Evolutionary conservation across 306 rosid genomes (phyloP).

Genomic region (Cicer chorassanicum): DNA sequence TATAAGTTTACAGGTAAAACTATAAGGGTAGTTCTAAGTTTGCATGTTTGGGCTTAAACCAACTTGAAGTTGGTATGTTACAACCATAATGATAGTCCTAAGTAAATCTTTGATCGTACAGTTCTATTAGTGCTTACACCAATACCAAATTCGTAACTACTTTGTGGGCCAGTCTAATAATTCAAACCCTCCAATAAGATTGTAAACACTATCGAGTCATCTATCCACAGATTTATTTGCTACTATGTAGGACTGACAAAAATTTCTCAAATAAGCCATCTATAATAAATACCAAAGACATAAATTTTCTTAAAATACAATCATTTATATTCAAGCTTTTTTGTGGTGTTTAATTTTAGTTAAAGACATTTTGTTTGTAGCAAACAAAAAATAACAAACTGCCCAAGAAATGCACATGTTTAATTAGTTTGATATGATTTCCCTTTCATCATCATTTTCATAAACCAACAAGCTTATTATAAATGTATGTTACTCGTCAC

Average conservation of each 20-base stretch:
- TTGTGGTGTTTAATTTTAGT: neutral
- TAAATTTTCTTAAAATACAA: neutral
- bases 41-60: neutral
- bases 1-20: neutral
- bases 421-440: neutral
- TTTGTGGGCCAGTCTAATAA: neutral
- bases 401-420: neutral
- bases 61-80: neutral
- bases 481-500: neutral
- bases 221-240: neutral
- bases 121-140: neutral
- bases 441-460: slow-evolving; percentile 9
- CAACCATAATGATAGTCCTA: neutral
- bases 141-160: neutral
- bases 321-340: neutral
- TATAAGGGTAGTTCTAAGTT: neutral
- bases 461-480: neutral
- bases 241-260: neutral
- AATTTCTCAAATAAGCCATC: neutral
- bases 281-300: neutral
- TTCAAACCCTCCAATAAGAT: neutral
- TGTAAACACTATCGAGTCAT: neutral
- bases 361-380: neutral
- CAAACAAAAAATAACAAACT: neutral
- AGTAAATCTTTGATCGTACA: neutral